These are phyloP conservation scores for Heterobasidion parviporum DNA, from an alignment of 1,284 basidiomycete species.

Conservation along the genomic window DNA sequence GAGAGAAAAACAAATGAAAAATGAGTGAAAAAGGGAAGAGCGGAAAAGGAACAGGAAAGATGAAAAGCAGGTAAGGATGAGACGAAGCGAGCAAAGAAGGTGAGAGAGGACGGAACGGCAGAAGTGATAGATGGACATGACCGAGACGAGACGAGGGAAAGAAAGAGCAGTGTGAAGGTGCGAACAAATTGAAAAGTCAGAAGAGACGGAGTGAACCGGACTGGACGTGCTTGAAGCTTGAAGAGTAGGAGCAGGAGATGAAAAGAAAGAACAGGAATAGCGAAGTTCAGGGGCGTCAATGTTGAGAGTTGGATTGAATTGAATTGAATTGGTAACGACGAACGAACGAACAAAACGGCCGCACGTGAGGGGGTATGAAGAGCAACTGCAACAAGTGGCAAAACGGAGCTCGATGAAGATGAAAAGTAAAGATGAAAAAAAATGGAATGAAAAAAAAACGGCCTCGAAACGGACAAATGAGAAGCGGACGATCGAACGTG, in stretches of 20 bases:
- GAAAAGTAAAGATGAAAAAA: background rate
- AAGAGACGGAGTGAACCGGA: background rate
- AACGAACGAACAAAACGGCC: no score
- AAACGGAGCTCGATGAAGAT: background rate
- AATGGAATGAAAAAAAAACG: no score
- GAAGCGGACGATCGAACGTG: no score
- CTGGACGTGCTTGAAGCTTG: background rate
- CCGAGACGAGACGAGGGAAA: background rate
- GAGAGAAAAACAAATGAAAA: background rate
- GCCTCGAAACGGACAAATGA: no score
- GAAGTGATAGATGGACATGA: background rate
- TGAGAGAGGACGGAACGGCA: background rate
- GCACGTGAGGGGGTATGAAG: no score
- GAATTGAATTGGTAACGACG: background rate
- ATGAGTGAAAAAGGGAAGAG: background rate
- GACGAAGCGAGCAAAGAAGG: background rate
- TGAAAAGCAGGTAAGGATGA: background rate
- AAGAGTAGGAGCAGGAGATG: background rate
- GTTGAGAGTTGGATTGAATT: background rate
- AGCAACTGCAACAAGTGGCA: background rate
- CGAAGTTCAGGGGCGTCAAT: background rate
- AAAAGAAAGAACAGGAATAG: no score
- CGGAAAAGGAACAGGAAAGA: conserved; percentile 1
- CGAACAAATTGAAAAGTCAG: background rate
- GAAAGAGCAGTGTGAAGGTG: background rate